phyloP scores from a whole-genome alignment of 768 basidiomycete species.

The Leccinum boreale region DNA sequence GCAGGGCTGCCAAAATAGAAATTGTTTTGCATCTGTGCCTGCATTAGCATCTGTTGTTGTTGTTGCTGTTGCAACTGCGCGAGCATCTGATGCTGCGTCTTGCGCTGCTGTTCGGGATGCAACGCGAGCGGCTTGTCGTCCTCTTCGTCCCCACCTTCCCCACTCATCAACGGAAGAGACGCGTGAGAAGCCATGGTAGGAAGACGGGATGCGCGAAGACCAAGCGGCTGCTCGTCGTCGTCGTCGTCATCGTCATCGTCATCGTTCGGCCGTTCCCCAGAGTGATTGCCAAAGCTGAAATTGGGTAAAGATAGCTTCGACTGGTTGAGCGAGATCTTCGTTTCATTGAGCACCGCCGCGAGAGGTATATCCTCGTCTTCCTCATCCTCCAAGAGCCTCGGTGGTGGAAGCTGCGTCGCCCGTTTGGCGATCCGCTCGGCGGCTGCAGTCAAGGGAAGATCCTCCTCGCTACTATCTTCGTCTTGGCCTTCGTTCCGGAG shows the following conservation, averaged over 20 bases:
- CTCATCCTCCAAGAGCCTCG: constrained; percentile 37
- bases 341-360: constrained; percentile 51
- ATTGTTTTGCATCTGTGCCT: constrained; percentile 69
- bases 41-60: constrained; percentile 69
- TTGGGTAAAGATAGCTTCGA: constrained; percentile 43
- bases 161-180: constrained; percentile 28
- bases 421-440: constrained; percentile 54
- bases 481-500: constrained; percentile 20
- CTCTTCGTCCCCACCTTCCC: constrained; percentile 53
- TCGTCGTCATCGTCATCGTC: constrained; percentile 49
- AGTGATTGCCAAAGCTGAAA: constrained; percentile 38
- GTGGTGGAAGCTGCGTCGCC: constrained; percentile 28
- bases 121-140: constrained; percentile 70
- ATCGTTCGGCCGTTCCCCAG: constrained; percentile 10
- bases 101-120: constrained; percentile 78
- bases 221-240: constrained; percentile 65
- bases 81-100: constrained; percentile 50
- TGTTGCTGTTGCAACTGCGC: constrained; percentile 49
- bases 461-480: constrained; percentile 75
- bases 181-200: constrained; percentile 24
- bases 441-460: constrained; percentile 69
- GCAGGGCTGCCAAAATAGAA: constrained; percentile 69
- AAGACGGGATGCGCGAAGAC: constrained; percentile 56
- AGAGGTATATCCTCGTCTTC: constrained; percentile 63
- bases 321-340: constrained; percentile 41